Evolutionary conservation across 768 basidiomycete genomes (phyloP).

Genomic region (Pisolithus microcarpus): DNA sequence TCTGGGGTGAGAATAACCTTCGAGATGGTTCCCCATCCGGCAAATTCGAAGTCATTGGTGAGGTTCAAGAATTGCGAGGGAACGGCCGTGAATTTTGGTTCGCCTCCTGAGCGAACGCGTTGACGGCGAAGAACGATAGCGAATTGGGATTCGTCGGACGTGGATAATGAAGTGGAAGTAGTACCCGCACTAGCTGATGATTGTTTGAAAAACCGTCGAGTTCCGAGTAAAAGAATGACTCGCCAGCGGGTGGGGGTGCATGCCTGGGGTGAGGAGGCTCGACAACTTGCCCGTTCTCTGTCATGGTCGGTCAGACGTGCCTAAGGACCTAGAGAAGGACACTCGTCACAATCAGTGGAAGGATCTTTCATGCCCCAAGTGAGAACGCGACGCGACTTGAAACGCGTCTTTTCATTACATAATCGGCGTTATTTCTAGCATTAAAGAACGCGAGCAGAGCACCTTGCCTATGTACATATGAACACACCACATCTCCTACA

Average conservation of each 20-base stretch:
- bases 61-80: constrained; percentile 61
- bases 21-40: constrained; percentile 58
- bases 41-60: constrained; percentile 60
- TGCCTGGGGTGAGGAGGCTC: neutral
- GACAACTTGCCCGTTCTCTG: too few species aligned
- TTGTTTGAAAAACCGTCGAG: neutral
- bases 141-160: constrained; percentile 43
- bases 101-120: constrained; percentile 39
- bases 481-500: neutral
- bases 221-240: neutral
- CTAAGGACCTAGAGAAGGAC: too few species aligned
- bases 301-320: neutral
- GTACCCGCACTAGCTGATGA: too few species aligned
- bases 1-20: constrained; percentile 39
- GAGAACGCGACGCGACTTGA: too few species aligned
- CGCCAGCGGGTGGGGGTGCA: neutral
- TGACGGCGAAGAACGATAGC: constrained; percentile 57
- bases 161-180: constrained; percentile 26
- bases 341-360: too few species aligned
- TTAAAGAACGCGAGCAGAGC: too few species aligned
- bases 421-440: too few species aligned
- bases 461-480: too few species aligned
- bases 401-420: too few species aligned
- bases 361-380: neutral
- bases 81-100: constrained; percentile 30